A percentile compares a stretch with the other conserved stretches of the same genome.
phyloP scores from a whole-genome alignment of 345 rosid genomes.

The Populus nigra region DNA sequence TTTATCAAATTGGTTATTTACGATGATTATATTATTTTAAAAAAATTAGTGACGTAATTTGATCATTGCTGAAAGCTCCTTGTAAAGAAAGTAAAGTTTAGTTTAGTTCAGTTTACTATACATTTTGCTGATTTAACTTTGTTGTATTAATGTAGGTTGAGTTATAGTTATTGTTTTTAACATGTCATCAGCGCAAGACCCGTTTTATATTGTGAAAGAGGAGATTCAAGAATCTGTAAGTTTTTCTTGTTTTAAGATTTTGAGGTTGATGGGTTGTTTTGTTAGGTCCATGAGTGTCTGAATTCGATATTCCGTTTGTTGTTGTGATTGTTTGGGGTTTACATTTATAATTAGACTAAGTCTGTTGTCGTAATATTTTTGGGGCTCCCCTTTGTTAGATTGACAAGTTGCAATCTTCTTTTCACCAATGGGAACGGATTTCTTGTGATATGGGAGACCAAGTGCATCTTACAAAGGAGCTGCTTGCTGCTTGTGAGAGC shows the following conservation, averaged over 20 bases:
- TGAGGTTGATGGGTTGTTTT: not conserved
- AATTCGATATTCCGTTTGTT: not conserved
- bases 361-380: not conserved
- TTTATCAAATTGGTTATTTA: not conserved
- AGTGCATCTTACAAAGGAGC: conserved; percentile 60
- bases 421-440: conserved; percentile 84
- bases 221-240: conserved; percentile 98
- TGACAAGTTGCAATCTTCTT: conserved; percentile 79
- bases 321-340: not conserved
- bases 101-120: not conserved
- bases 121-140: not conserved
- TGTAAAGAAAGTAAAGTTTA: not conserved
- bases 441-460: conserved; percentile 60
- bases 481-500: conserved; percentile 78
- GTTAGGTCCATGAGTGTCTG: conserved; percentile 6
- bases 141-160: not conserved
- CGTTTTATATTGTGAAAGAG: conserved; percentile 94
- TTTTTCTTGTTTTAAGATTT: not conserved
- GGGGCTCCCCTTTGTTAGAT: conserved; percentile 45
- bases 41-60: not conserved
- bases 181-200: conserved; percentile 99
- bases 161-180: not conserved
- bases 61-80: not conserved
- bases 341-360: not conserved
- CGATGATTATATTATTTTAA: not conserved